Evolutionary conservation across 2,329 filamentous ascomycete species (phyloP).

Genomic region (Talaromyces sp.): DNA sequence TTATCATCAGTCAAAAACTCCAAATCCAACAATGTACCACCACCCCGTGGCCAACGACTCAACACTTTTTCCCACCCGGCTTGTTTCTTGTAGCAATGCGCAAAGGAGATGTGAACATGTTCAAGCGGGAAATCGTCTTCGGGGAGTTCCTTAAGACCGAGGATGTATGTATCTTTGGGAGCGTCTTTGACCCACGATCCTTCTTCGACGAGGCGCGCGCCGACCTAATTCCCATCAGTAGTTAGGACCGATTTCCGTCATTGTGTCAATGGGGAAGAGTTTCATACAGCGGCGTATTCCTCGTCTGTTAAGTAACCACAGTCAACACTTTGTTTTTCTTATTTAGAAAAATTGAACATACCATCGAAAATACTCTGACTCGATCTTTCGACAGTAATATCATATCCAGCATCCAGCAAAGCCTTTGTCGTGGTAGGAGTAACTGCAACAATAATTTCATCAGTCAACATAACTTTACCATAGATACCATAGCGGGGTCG

Average conservation of each 20-base stretch:
- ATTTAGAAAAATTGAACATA: slow-evolving; percentile 15
- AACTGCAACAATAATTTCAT: slow-evolving; percentile 24
- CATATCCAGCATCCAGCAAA: slow-evolving; percentile 64
- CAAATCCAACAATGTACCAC: slow-evolving; percentile 74
- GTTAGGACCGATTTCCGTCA: no score
- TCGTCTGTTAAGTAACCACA: slow-evolving; percentile 3
- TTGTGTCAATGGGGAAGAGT: background rate
- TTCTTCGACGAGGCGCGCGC: slow-evolving; percentile 60
- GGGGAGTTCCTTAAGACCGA: slow-evolving; percentile 73
- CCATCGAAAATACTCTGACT: slow-evolving; percentile 58
- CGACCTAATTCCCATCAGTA: slow-evolving; percentile 57
- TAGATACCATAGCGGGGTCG: background rate
- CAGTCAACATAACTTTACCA: background rate
- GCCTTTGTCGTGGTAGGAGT: slow-evolving; percentile 53
- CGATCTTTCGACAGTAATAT: slow-evolving; percentile 62
- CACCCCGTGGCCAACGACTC: slow-evolving; percentile 70
- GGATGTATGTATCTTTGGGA: slow-evolving; percentile 62
- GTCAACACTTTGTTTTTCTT: background rate
- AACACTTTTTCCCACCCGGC: slow-evolving; percentile 73
- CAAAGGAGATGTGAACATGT: slow-evolving; percentile 68
- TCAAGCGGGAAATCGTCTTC: slow-evolving; percentile 65
- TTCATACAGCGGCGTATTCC: slow-evolving; percentile 14
- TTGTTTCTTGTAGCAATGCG: slow-evolving; percentile 72
- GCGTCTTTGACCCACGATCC: slow-evolving; percentile 62
- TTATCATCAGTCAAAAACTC: slow-evolving; percentile 75